These are phyloP conservation scores for Carex parvula DNA, from an alignment of 176 grass and related monocot species.

Conservation along the genomic window DNA sequence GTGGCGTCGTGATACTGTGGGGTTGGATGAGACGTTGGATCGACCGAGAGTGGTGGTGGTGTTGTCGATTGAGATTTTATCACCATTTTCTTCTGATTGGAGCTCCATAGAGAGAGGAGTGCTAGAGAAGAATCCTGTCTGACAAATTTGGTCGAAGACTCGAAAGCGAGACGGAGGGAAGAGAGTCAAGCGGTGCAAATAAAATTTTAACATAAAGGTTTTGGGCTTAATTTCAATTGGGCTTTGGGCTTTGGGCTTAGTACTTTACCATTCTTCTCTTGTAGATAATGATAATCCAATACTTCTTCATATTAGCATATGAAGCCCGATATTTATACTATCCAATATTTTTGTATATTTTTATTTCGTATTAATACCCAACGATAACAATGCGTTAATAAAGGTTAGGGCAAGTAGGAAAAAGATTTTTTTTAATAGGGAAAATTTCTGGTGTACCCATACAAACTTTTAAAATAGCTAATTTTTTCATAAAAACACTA, in stretches of 20 bases:
- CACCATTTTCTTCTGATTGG: conserved; percentile 26
- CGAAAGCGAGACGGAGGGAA: not conserved
- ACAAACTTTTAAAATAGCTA: too few relatives aligned
- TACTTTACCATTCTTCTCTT: not conserved
- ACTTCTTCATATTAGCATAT: not conserved
- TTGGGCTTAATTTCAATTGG: not conserved
- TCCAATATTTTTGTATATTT: not conserved
- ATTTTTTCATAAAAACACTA: too few relatives aligned
- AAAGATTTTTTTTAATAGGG: not conserved
- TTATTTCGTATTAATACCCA: not conserved
- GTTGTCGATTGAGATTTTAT: conserved; percentile 7
- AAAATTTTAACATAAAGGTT: not conserved
- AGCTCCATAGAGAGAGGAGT: conserved; percentile 16
- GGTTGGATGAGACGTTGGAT: not conserved
- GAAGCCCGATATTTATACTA: not conserved
- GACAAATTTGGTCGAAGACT: not conserved
- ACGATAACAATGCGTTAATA: not conserved
- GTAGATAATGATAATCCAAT: not conserved
- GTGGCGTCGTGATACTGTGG: conserved; percentile 58
- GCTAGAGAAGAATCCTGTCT: not conserved
- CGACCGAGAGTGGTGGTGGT: not conserved
- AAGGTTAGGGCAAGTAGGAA: not conserved
- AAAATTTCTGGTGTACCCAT: too few relatives aligned
- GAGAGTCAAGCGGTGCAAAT: too few relatives aligned
- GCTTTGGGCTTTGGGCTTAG: not conserved